These are phyloP conservation scores for Cutaneotrichosporon cutaneum DNA, from an alignment of 1,284 basidiomycete genomes.

Conservation along the genomic window DNA sequence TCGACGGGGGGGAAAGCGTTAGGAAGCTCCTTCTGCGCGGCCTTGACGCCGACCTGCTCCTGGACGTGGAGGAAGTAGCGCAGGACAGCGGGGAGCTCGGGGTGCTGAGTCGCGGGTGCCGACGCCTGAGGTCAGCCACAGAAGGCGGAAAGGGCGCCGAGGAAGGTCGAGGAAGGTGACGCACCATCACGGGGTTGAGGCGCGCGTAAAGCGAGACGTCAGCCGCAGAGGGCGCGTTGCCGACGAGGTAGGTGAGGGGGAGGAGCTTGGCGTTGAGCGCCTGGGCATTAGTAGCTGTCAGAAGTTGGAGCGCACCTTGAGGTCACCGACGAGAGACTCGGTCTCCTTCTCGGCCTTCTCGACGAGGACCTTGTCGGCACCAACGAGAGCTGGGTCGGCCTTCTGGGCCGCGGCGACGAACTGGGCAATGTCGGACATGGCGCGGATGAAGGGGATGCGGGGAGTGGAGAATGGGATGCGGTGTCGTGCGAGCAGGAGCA, in stretches of 20 bases:
- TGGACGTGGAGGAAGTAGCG: conserved; percentile 95
- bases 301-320: conserved; percentile 35
- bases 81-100: conserved; percentile 72
- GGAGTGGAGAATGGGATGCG: conserved; percentile 12
- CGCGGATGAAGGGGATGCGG: conserved; percentile 19
- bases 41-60: conserved; percentile 59
- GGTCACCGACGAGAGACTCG: conserved; percentile 40
- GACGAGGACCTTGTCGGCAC: conserved; percentile 44
- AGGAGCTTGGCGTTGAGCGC: conserved; percentile 69
- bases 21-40: conserved; percentile 46
- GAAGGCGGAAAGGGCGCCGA: not conserved
- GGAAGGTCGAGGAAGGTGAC: conserved; percentile 40
- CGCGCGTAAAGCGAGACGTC: conserved; percentile 81
- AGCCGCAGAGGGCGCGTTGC: conserved; percentile 74
- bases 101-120: conserved; percentile 62
- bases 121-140: conserved; percentile 25
- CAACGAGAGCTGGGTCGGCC: conserved; percentile 45
- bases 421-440: conserved; percentile 42
- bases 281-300: conserved; percentile 52
- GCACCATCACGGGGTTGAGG: conserved; percentile 72
- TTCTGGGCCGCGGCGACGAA: conserved; percentile 46
- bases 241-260: conserved; percentile 76
- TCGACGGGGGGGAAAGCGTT: conserved; percentile 61
- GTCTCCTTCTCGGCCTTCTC: conserved; percentile 38
- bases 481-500: conserved; percentile 20